These are phyloP conservation scores for apple (Malus domestica) DNA, from an alignment of 306 rosid genomes.

Conservation along the genomic window DNA sequence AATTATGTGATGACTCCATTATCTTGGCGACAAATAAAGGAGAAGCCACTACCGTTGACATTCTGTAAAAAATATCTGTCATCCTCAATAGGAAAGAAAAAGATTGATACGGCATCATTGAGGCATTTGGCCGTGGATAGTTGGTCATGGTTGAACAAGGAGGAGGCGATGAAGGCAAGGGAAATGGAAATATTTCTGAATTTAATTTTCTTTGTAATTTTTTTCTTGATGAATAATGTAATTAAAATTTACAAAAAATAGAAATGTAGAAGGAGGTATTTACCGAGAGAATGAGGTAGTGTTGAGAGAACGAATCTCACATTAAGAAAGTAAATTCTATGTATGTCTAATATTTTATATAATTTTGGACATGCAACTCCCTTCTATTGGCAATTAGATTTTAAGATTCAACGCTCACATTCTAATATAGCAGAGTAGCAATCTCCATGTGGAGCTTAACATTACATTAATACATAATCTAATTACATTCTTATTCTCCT, in stretches of 20 bases:
- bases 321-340: no score
- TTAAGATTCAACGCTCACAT: background rate
- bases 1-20: background rate
- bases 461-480: no score
- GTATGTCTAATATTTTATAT: no score
- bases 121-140: background rate
- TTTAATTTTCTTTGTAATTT: background rate
- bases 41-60: background rate
- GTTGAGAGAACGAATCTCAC: background rate
- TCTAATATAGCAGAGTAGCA: background rate
- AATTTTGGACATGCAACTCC: background rate
- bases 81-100: background rate
- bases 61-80: background rate
- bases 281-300: background rate
- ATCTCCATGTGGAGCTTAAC: no score
- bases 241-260: background rate
- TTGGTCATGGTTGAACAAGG: background rate
- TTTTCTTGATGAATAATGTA: background rate
- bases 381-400: no score
- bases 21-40: background rate
- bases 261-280: background rate
- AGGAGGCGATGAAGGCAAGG: background rate
- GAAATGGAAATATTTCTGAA: background rate
- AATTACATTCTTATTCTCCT: no score
- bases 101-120: background rate